phyloP scores from a whole-genome alignment of 1,139 yeast genomes.

The Candida sojae region DNA sequence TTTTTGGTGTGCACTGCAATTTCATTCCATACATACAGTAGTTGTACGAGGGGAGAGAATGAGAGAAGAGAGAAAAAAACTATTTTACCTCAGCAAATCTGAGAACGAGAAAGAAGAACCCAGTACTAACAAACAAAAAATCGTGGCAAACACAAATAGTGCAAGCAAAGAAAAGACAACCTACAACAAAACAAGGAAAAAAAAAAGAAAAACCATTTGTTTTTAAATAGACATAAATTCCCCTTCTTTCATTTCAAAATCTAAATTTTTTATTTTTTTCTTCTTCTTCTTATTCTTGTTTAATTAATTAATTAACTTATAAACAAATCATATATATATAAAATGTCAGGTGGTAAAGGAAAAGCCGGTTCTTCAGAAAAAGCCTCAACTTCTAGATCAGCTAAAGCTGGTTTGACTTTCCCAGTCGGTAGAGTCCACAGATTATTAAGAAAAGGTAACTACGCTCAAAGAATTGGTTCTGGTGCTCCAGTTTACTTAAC shows the following conservation, averaged over 20 bases:
- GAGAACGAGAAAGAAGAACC: conserved; percentile 1
- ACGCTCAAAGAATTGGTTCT: conserved; percentile 58
- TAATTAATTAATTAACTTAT: conserved; percentile 3
- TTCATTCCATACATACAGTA: too few species aligned
- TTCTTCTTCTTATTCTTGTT: conserved; percentile 6
- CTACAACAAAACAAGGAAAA: not conserved
- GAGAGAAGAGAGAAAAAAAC: conserved; percentile 1
- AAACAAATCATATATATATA: conserved; percentile 14
- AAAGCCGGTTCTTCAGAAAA: conserved; percentile 55
- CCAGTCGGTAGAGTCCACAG: conserved; percentile 60
- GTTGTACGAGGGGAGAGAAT: not conserved
- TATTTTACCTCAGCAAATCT: not conserved
- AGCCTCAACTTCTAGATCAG: conserved; percentile 55
- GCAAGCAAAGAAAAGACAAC: not conserved
- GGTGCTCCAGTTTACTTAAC: conserved; percentile 59
- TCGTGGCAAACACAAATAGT: not conserved
- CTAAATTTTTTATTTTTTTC: conserved; percentile 9
- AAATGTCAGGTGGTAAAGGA: conserved; percentile 58
- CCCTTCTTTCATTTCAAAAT: not conserved
- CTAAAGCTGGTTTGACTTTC: conserved; percentile 57
- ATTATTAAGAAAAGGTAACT: conserved; percentile 56
- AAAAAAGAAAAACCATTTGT: conserved; percentile 1
- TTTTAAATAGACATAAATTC: conserved; percentile 5
- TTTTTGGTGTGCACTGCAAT: not conserved
- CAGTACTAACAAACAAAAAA: not conserved